Percentiles rank a stretch among this genome's conserved stretches.
Evolutionary conservation across 805 yeast species (phyloP).

Genomic region (Kuraishia capsulata): DNA sequence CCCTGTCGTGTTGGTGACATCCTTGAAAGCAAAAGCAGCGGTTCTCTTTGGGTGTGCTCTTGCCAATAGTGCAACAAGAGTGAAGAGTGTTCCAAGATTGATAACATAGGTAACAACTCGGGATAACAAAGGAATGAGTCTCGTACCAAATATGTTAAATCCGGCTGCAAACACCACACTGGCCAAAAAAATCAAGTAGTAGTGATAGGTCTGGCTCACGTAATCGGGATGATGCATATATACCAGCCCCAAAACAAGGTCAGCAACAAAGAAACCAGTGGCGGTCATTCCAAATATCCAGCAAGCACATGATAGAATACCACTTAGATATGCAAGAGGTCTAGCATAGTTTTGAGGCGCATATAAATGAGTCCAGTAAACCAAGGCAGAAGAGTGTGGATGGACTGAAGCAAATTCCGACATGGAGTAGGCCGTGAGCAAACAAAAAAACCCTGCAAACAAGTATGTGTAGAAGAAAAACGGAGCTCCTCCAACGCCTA

Average conservation of each 20-base stretch:
- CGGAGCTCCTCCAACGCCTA: too few species aligned
- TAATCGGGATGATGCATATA: too few species aligned
- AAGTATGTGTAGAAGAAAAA: not conserved
- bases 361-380: too few species aligned
- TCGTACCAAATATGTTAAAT: not conserved
- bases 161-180: slow-evolving; percentile 6
- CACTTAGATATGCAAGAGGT: too few species aligned
- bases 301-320: too few species aligned
- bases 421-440: slow-evolving; percentile 1
- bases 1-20: slow-evolving; percentile 36
- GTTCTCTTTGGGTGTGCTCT: slow-evolving; percentile 14
- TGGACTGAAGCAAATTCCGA: slow-evolving; percentile 15
- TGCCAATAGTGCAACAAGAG: slow-evolving; percentile 12
- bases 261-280: too few species aligned
- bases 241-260: too few species aligned
- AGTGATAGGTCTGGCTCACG: too few species aligned
- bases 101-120: slow-evolving; percentile 5
- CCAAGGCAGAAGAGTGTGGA: too few species aligned
- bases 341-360: too few species aligned
- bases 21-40: slow-evolving; percentile 38
- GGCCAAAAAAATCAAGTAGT: slow-evolving; percentile 14
- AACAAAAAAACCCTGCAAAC: not conserved
- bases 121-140: not conserved
- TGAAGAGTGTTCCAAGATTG: slow-evolving; percentile 14
- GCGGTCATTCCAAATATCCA: too few species aligned